Evolutionary conservation across 2,329 filamentous ascomycete genomes (phyloP), one percentile per base, ranked within the genome.

Genomic region (Colletotrichum kahawae): DNA sequence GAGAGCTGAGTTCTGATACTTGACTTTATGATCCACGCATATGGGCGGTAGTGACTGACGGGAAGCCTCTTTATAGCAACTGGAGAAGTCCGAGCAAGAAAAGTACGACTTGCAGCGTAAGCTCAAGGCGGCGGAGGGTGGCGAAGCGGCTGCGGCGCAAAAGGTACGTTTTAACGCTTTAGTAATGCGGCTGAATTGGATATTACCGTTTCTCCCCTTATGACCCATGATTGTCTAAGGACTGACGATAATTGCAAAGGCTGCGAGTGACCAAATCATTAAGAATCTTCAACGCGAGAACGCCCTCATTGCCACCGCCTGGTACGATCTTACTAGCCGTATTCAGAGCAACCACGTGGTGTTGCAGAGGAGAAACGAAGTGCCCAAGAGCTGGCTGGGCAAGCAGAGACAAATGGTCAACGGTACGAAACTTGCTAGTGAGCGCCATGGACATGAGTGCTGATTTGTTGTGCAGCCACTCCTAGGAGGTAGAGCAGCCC

Each of bases 301-400:
- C 82, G 90, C 90, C 51, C 89, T 97, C 81, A 95, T 97, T 79
- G 88, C 93, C 31, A 94, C 92, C n/a, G 95, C 95, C 3, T 97
- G 94, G 94, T 96, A 96, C 85, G 94, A 96, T 83, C 90, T 97
- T 80, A 92, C 93, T 31, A 93, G 90, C 81, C 89, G 95, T 67
- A 84, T 97, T 78, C 95, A 97, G 85, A 95, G 94, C 85, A 96
- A 96, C 82, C 94, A 94, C 77, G 93, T 96, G 56, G 92, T 95
- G 70, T 85, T 97, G 77, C 93, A 95, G 81, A 88, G 95, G 78
- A 90, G 94, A 78, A 91, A 92, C 79, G 94, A 96, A 79, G 90
- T 90, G 78, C 93, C 94, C 16, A 93, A 92, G 84, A 96, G 94
- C 84, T 97, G 94, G 94, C 85, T 97, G 79, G 94, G 94, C 80